Base-by-base conservation (phyloP, 169 alveolate genomes). In the Plasmodium vivax region DNA sequence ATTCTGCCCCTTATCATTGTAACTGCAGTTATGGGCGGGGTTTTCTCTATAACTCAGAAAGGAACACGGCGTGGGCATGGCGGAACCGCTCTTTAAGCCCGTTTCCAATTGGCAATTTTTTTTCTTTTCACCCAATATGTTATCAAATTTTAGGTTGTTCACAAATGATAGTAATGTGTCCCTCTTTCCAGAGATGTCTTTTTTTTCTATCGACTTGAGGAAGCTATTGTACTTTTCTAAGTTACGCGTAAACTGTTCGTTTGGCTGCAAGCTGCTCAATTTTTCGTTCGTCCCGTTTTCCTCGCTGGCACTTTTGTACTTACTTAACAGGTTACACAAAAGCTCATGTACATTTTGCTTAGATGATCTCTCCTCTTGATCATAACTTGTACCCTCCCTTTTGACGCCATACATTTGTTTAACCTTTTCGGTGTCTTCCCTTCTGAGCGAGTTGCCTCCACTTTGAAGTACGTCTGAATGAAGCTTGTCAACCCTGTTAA, bases 101-200 rank as follows among this genome's bases (percentile, higher is more conserved):
- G 23, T 72, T 72, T 84, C 74, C 79, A 56, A 3, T 72, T 68
- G 73, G 84, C 82, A 84, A 19, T 36, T 72, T 56, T 72, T 84
- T 84, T 84, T 84, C 36, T 72, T 84, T 38, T 84, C 93, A 72
- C 36, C 54, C 77, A 84, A 72, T 84, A 84, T 84, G 68, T 84
- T 84, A 5, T 84, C 93, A 84, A 84, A 84, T 84, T 84, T 84
- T 19, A 84, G 30, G 73, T 56, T 72, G 43, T 84, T 72, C 30
- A 84, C 84, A 43, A 84, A 30, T 51, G 58, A 77, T 51, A 87
- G 71, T 30, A 87, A 58, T 38, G 71, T 56, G 45, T 77, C 93
- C 71, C 71, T 87, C 68, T 58, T 87, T 23, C 19, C 58, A 34
- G 23, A 30, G 30, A 71, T 72, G 32, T 84, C 34, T 41, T 71